phyloP scores from a whole-genome alignment of 108 stramenopile genomes.

The Pseudonitzschia multiseries region DNA sequence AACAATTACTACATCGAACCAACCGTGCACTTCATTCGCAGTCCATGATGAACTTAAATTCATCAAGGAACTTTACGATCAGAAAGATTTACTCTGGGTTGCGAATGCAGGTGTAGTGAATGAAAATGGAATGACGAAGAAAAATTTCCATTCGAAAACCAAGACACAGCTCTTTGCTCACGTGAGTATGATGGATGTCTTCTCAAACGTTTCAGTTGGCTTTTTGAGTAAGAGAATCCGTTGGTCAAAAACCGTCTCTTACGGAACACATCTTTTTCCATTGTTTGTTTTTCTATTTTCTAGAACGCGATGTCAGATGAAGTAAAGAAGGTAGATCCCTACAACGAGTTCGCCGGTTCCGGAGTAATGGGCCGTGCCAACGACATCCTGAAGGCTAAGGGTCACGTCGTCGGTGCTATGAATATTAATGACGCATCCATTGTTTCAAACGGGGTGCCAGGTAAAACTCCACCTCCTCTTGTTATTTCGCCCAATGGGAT shows the following conservation, averaged over 20 bases:
- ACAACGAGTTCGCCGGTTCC: slow-evolving; percentile 15
- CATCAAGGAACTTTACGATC: slow-evolving; percentile 54
- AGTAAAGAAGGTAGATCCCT: slow-evolving; percentile 32
- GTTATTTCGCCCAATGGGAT: slow-evolving; percentile 29
- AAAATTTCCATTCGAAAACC: slow-evolving; percentile 14
- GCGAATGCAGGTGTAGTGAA: slow-evolving; percentile 58
- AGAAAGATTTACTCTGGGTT: slow-evolving; percentile 61
- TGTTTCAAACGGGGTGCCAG: slow-evolving; percentile 20
- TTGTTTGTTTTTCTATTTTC: slow-evolving; percentile 17
- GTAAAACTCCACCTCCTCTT: slow-evolving; percentile 2
- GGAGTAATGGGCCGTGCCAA: slow-evolving; percentile 36
- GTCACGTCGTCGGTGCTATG: slow-evolving; percentile 22
- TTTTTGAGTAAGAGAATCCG: neutral
- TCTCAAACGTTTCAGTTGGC: neutral
- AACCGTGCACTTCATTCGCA: slow-evolving; percentile 62
- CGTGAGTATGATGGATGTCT: neutral
- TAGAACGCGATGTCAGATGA: slow-evolving; percentile 44
- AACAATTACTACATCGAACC: slow-evolving; percentile 32
- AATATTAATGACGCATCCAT: slow-evolving; percentile 28
- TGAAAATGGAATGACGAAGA: slow-evolving; percentile 7
- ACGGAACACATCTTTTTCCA: too few relatives aligned
- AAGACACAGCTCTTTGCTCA: slow-evolving; percentile 8
- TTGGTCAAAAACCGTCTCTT: neutral
- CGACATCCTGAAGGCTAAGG: slow-evolving; percentile 27
- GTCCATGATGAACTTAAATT: slow-evolving; percentile 41